A percentile compares a stretch with the other conserved stretches of the same genome.
phyloP scores from a whole-genome alignment of 495 filamentous ascomycete genomes.

The Penicillium samsonianum region DNA sequence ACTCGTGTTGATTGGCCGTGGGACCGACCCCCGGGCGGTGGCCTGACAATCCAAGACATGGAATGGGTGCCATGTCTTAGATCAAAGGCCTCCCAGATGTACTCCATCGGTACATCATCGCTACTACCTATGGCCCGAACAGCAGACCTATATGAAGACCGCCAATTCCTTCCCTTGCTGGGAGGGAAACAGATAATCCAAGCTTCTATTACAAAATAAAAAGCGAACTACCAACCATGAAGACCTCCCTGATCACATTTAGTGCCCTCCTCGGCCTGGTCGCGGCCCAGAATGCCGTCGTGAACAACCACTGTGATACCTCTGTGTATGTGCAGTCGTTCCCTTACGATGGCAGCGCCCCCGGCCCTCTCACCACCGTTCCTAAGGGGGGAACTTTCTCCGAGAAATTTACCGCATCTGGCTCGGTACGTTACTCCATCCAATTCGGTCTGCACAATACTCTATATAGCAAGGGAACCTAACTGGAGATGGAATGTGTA shows the following conservation, averaged over 20 bases:
- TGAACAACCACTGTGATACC: slow-evolving; percentile 29
- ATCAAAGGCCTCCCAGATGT: slow-evolving; percentile 15
- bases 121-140: slow-evolving; percentile 10
- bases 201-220: slow-evolving; percentile 17
- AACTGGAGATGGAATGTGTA: slow-evolving; percentile 21
- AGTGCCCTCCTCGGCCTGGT: slow-evolving; percentile 27
- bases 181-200: slow-evolving; percentile 17
- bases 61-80: slow-evolving; percentile 23
- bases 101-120: slow-evolving; percentile 17
- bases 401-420: slow-evolving; percentile 28
- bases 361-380: slow-evolving; percentile 31
- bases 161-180: slow-evolving; percentile 14
- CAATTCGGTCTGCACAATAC: slow-evolving; percentile 2
- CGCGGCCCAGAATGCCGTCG: slow-evolving; percentile 32
- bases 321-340: slow-evolving; percentile 35
- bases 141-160: slow-evolving; percentile 28
- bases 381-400: slow-evolving; percentile 29
- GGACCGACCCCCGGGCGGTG: slow-evolving; percentile 5
- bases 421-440: slow-evolving; percentile 28
- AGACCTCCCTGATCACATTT: slow-evolving; percentile 25
- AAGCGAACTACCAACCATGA: slow-evolving; percentile 25
- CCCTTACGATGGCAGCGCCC: slow-evolving; percentile 33
- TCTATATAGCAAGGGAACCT: slow-evolving; percentile 16
- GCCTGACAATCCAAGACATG: slow-evolving; percentile 26
- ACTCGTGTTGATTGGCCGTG: slow-evolving; percentile 21